Conservation (phyloP, 257 asterid genomes). For the Thymus mandschuricus region DNA sequence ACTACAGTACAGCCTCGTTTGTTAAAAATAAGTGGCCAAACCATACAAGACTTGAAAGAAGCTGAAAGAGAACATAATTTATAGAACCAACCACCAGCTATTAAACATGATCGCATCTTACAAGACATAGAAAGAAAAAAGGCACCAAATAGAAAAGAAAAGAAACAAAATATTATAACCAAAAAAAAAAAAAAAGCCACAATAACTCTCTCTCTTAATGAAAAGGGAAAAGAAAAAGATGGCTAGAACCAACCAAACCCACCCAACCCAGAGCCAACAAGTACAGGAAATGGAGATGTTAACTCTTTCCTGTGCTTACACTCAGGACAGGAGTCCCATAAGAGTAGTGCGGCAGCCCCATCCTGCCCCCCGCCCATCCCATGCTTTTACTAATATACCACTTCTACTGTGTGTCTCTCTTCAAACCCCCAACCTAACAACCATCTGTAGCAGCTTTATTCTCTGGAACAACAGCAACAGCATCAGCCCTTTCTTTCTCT, state of each 20-base stretch:
- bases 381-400: not conserved
- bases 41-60: not conserved
- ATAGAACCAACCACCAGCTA: slow-evolving; percentile 23
- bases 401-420: not conserved
- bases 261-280: not conserved
- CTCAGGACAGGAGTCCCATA: too few species aligned
- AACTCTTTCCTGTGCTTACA: too few species aligned
- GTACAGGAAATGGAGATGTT: not conserved
- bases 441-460: slow-evolving; percentile 40
- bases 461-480: slow-evolving; percentile 35
- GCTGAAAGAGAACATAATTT: not conserved
- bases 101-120: slow-evolving; percentile 17
- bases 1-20: too few species aligned
- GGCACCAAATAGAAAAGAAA: not conserved
- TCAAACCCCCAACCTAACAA: slow-evolving; percentile 38
- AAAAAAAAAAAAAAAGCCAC: slow-evolving; percentile 6
- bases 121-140: slow-evolving; percentile 7
- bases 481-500: slow-evolving; percentile 27
- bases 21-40: not conserved
- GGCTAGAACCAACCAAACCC: slow-evolving; percentile 32
- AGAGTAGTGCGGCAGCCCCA: not conserved
- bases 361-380: not conserved
- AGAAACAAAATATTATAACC: not conserved
- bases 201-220: not conserved
- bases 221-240: not conserved